Conservation (phyloP, 2,329 filamentous ascomycete species). For the Esteya vermicola region DNA sequence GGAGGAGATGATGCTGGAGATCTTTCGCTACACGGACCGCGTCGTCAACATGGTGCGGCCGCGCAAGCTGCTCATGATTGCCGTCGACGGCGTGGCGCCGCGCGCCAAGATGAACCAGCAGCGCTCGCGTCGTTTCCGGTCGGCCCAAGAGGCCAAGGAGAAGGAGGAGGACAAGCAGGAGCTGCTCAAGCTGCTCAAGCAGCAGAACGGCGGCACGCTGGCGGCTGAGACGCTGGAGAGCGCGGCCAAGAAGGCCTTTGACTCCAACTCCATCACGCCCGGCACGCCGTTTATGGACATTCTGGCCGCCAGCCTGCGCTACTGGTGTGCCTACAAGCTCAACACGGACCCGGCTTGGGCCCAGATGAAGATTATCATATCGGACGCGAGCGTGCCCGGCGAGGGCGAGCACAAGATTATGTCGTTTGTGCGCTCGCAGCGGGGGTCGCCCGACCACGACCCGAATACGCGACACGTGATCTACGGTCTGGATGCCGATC, state of each 20-base stretch:
- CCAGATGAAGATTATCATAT: conserved; percentile 94
- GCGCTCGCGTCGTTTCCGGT: conserved; percentile 85
- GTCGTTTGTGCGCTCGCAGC: conserved; percentile 91
- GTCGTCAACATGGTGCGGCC: conserved; percentile 98
- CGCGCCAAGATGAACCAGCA: conserved; percentile 99
- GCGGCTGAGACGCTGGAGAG: conserved; percentile 47
- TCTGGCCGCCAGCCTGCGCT: conserved; percentile 74
- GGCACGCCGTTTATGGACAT: conserved; percentile 99
- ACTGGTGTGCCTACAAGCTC: conserved; percentile 96
- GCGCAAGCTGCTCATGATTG: conserved; percentile 91
- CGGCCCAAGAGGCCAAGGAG: conserved; percentile 85
- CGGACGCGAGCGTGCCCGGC: conserved; percentile 91
- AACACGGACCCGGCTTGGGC: conserved; percentile 95
- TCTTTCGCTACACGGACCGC: conserved; percentile 97
- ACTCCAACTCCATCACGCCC: conserved; percentile 75
- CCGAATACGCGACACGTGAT: conserved; percentile 97
- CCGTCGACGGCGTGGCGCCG: conserved; percentile 95
- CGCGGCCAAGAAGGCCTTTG: conserved; percentile 78
- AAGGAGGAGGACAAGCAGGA: conserved; percentile 87
- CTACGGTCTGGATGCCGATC: conserved; percentile 91
- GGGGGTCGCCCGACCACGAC: conserved; percentile 78
- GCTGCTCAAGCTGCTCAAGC: conserved; percentile 69
- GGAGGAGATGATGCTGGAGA: conserved; percentile 98
- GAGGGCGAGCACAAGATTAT: conserved; percentile 99
- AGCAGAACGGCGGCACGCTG: conserved; percentile 54